Evolutionary conservation across 2,329 filamentous ascomycete genomes (phyloP), one percentile per base, ranked within the genome.

Genomic region (Aspergillus ruber): DNA sequence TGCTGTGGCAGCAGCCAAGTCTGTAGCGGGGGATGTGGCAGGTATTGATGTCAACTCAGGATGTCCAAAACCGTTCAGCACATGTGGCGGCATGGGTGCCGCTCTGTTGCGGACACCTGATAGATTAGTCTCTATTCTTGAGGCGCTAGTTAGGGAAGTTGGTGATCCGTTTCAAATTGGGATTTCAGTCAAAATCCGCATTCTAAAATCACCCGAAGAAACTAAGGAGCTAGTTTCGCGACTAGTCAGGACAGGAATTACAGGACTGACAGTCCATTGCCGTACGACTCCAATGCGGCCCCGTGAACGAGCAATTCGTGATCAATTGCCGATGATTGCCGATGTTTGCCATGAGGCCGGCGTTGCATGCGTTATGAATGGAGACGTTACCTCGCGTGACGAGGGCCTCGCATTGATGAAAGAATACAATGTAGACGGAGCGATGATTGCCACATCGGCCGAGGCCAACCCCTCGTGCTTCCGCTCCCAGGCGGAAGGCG

Each of bases 11-110:
- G 90, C 91, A 1, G 90, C 91, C 2, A 83, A 83, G 46, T 72
- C 96, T 13, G 85, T 98, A 17, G 93, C 90, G 0, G 80, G 74
- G 12, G 89, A 97, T 68, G 93, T 98, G 3, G 84, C 85, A 0
- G 93, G 93, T 51, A 96, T 98, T 58, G 93, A 97, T 66, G 86
- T 98, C 52, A 98, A 98, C 67, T 90, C 93, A 0, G 93, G 93
- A n/a, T 98, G 93, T 64, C 93, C 93, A 1, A 98, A 98, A 70
- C 88, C 91, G 0, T 98, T 98, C 69, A 95, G 88, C 62, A 95
- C 91, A 2, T 81, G 80, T 53, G 90, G 90, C 50, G 93, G 93
- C 42, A 98, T 98, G 93, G 93, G 93, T 43, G 93, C 93, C 0
- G 91, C 90, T 1, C 78, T 98, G 17, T 78, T 98, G 13, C 82